Evolutionary conservation across 352 stramenopile genomes (phyloP), one percentile per base, ranked within the genome.

Genomic region (Pythium monospermum): DNA sequence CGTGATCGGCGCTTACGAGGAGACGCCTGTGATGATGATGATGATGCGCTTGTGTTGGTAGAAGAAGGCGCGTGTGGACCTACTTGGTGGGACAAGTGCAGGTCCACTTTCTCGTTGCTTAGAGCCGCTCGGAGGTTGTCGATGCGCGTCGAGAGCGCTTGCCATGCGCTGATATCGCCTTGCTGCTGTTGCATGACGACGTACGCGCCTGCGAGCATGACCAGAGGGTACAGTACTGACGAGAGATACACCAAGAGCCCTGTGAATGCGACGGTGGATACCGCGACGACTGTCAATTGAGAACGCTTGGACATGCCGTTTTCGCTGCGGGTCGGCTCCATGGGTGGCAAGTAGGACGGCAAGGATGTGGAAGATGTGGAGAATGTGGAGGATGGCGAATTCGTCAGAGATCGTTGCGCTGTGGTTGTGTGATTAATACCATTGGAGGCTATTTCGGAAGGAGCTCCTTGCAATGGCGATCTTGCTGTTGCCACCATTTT

Each of bases 241-340:
- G 59, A 61, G 10, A 66, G n/a, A 26, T 61, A 66, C 44, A 66
- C 45, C 10, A 66, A 40, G 11, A 66, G 40, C 5, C 46, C 59
- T 11, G 52, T 30, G 36, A 66, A 66, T n/a, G 49, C 51, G 38
- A 66, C 27, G 26, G 58, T 46, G 6, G 50, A 36, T 23, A 33
- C 39, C 12, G 43, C 43, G n/a, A 64, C 49, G 21, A 64, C 41
- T 4, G 31, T 26, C 26, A 58, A 47, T 39, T 64, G 56, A 16
- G 56, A 62, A 10, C 32, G 47, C n/a, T 32, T 56, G 31, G 54
- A 62, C 54, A 62, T 62, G 54, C 21, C 38, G n/a, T n/a, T n/a
- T n/a, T n/a, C n/a, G n/a, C n/a, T n/a, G n/a, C n/a, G n/a, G n/a
- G n/a, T n/a, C n/a, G n/a, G n/a, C 32, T 49, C 8, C 36, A 10